Conservation (phyloP, 2,329 filamentous ascomycete species). For the Trichophyton benhamiae region DNA sequence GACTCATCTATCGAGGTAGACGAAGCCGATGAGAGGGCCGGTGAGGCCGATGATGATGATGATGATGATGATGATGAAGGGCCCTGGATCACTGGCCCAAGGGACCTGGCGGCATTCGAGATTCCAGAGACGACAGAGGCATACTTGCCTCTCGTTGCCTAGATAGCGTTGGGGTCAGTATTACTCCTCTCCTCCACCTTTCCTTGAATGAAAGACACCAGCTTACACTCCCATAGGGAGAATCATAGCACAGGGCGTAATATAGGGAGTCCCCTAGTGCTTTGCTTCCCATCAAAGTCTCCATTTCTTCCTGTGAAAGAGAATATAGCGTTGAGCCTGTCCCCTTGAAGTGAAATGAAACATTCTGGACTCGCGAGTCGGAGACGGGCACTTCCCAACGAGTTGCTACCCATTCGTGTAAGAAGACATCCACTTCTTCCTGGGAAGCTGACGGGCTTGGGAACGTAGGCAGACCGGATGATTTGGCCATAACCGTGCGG, state of each 20-base stretch:
- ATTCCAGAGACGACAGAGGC: slow-evolving; percentile 1
- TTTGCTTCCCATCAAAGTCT: neutral
- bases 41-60: neutral
- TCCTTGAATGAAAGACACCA: neutral
- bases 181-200: no score
- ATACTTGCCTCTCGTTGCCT: neutral
- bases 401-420: neutral
- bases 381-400: neutral
- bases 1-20: neutral
- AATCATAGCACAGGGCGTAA: neutral
- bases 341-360: neutral
- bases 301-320: neutral
- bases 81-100: neutral
- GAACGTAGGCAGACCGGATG: neutral
- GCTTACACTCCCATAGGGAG: neutral
- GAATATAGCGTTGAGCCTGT: slow-evolving; percentile 1
- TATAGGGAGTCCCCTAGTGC: neutral
- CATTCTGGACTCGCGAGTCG: neutral
- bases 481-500: neutral
- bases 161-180: neutral
- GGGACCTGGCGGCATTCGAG: neutral
- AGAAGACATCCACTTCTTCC: neutral
- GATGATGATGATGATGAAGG: neutral
- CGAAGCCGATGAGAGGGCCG: neutral
- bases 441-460: neutral